Evolutionary conservation across 2,329 filamentous ascomycete species (phyloP).

Genomic region (Fusarium praegraminearum): DNA sequence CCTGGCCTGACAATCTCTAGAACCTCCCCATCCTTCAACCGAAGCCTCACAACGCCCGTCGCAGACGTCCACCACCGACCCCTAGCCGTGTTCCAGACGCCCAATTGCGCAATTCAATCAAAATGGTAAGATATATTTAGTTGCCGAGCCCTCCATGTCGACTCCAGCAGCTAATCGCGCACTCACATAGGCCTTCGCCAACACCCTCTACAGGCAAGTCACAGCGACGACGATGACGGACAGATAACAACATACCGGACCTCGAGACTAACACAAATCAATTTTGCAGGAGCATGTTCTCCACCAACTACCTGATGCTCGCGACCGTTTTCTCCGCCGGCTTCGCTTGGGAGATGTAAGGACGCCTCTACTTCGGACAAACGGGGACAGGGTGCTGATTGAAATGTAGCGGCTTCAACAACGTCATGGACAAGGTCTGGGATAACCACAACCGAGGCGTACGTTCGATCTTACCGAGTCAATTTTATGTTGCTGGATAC

Average conservation of each 20-base stretch:
- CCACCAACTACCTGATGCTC: conserved; percentile 89
- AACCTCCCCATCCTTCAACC: conserved; percentile 48
- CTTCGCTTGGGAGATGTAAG: conserved; percentile 95
- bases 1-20: conserved; percentile 51
- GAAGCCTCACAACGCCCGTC: conserved; percentile 46
- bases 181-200: conserved; percentile 53
- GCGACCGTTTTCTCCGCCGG: conserved; percentile 86
- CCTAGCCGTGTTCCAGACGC: conserved; percentile 44
- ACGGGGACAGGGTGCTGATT: conserved; percentile 50
- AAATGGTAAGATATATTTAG: conserved; percentile 52
- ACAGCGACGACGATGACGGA: conserved; percentile 32
- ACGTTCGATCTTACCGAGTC: conserved; percentile 58
- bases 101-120: conserved; percentile 51
- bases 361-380: conserved; percentile 42
- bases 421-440: conserved; percentile 86
- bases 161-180: conserved; percentile 53
- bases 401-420: conserved; percentile 80
- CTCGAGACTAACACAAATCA: conserved; percentile 44
- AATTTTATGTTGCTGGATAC: conserved; percentile 27
- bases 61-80: conserved; percentile 46
- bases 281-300: conserved; percentile 78
- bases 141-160: not conserved
- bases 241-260: conserved; percentile 19
- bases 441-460: conserved; percentile 92
- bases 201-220: conserved; percentile 58